Percentiles rank a stretch among this genome's conserved stretches.
Conservation (phyloP, 129 eudicot genomes). For the Calendula officinalis region DNA sequence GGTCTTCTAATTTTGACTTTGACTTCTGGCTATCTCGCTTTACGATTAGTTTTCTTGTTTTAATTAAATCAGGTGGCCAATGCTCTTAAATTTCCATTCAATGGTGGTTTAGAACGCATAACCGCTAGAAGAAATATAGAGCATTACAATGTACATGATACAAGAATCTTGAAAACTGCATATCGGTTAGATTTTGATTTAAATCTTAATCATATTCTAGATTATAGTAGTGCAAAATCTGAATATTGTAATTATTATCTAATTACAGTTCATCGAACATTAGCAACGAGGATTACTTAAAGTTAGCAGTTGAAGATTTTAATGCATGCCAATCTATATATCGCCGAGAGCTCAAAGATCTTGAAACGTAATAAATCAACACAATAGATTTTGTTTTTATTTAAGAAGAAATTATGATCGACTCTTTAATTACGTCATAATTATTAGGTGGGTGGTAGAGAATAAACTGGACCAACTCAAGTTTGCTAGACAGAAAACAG, state of each 20-base stretch:
- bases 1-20: slow-evolving; percentile 31
- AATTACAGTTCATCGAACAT: slow-evolving; percentile 50
- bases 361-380: slow-evolving; percentile 50
- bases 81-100: slow-evolving; percentile 51
- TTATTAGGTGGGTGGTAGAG: slow-evolving; percentile 66
- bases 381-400: neutral
- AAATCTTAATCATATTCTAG: neutral
- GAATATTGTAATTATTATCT: neutral
- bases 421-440: neutral
- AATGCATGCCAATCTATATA: slow-evolving; percentile 61
- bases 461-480: slow-evolving; percentile 67
- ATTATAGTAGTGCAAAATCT: slow-evolving; percentile 3
- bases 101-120: slow-evolving; percentile 56
- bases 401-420: neutral
- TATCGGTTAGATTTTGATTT: slow-evolving; percentile 41
- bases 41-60: too few relatives aligned
- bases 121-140: slow-evolving; percentile 56
- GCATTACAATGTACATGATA: slow-evolving; percentile 38
- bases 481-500: slow-evolving; percentile 76
- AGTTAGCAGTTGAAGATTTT: slow-evolving; percentile 66
- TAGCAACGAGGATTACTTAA: slow-evolving; percentile 50
- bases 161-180: slow-evolving; percentile 56
- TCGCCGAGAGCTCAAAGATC: slow-evolving; percentile 51
- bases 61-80: slow-evolving; percentile 12
- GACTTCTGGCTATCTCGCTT: neutral